These are phyloP conservation scores for Madurella mycetomatis DNA, from an alignment of 2,329 filamentous ascomycete genomes.

Conservation along the genomic window DNA sequence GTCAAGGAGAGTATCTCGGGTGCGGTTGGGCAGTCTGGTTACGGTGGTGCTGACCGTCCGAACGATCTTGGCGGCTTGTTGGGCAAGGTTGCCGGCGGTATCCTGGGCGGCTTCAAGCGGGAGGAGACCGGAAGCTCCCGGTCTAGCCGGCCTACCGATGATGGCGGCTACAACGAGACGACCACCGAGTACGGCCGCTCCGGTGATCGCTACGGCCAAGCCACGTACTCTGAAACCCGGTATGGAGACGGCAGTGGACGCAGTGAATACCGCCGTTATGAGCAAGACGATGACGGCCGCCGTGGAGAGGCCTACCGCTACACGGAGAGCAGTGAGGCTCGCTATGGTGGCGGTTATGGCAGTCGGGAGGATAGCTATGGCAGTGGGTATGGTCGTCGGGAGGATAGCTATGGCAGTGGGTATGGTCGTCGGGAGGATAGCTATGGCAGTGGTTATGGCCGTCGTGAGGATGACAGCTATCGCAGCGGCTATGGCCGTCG, in stretches of 20 bases:
- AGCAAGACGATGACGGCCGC: slow-evolving; percentile 43
- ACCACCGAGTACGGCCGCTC: slow-evolving; percentile 59
- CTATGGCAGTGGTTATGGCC: slow-evolving; percentile 13
- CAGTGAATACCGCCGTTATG: slow-evolving; percentile 58
- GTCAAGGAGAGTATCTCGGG: slow-evolving; percentile 50
- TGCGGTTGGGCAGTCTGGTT: slow-evolving; percentile 37
- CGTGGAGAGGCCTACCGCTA: slow-evolving; percentile 50
- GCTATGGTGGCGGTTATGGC: slow-evolving; percentile 39
- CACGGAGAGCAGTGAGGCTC: slow-evolving; percentile 50
- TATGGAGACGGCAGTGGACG: slow-evolving; percentile 53
- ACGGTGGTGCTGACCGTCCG: slow-evolving; percentile 45
- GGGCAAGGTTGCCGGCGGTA: slow-evolving; percentile 57
- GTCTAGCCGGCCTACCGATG: slow-evolving; percentile 47
- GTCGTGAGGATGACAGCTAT: slow-evolving; percentile 5
- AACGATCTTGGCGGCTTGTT: slow-evolving; percentile 65
- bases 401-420: slow-evolving; percentile 22
- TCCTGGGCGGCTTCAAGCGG: slow-evolving; percentile 46
- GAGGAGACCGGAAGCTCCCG: slow-evolving; percentile 50
- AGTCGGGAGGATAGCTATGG: slow-evolving; percentile 6
- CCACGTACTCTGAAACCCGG: slow-evolving; percentile 55
- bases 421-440: slow-evolving; percentile 24
- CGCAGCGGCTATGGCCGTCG: slow-evolving; percentile 23
- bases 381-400: slow-evolving; percentile 18
- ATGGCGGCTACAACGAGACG: slow-evolving; percentile 58
- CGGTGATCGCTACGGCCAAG: slow-evolving; percentile 55